Conservation (phyloP, 2,329 filamentous ascomycete genomes). For the Aspergillus versicolor region DNA sequence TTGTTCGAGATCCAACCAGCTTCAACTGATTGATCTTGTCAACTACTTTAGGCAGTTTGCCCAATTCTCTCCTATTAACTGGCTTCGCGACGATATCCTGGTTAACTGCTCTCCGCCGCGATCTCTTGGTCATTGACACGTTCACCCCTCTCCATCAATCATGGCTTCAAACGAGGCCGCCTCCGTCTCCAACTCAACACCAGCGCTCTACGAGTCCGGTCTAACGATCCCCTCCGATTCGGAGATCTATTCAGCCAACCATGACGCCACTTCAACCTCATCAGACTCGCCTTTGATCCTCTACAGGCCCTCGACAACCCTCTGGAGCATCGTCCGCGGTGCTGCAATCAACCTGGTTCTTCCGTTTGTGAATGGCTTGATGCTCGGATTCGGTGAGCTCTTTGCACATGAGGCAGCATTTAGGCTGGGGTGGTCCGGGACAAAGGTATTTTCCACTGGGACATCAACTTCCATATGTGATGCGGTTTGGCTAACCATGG, state of each 20-base stretch:
- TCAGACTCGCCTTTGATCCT: conserved; percentile 51
- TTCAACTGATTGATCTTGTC: not conserved
- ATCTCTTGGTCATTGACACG: not conserved
- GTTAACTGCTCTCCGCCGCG: not conserved
- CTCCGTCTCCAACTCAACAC: conserved; percentile 25
- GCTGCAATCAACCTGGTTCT: conserved; percentile 94
- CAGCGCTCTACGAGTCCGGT: conserved; percentile 44
- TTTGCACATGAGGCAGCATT: conserved; percentile 96
- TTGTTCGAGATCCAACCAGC: not conserved
- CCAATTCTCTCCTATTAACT: not conserved
- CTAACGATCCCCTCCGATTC: conserved; percentile 50
- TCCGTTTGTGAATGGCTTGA: conserved; percentile 95
- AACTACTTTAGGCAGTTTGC: not conserved
- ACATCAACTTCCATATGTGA: not conserved
- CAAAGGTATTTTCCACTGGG: conserved; percentile 65
- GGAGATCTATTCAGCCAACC: conserved; percentile 46
- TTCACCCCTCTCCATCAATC: conserved; percentile 7
- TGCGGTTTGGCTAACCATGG: not conserved
- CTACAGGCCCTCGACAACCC: conserved; percentile 84
- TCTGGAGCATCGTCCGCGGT: conserved; percentile 82
- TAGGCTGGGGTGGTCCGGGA: conserved; percentile 86
- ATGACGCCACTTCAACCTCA: conserved; percentile 35
- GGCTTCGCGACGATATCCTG: not conserved
- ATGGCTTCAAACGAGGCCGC: conserved; percentile 35
- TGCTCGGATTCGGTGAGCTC: conserved; percentile 95